Base-by-base conservation (phyloP, 1,284 basidiomycete genomes). In the Sphagnurus paluster region DNA sequence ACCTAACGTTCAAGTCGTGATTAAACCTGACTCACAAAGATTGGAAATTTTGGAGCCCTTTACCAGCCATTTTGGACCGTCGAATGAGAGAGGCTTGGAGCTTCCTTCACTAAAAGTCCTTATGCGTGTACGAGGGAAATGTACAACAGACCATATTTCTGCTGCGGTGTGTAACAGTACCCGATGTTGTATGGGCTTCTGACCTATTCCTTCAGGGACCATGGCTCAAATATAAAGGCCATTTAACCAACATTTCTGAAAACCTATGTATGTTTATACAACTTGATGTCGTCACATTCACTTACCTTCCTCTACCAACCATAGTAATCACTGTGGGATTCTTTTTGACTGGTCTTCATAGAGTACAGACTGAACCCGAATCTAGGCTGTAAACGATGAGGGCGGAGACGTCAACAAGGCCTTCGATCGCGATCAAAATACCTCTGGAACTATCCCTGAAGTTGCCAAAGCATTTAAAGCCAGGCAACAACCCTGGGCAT, bases 211-310 rank as follows among this genome's bases (percentile, higher is more conserved):
- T 20, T 39, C 56, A 90, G 87, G 94, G 94, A 1, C 90, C 93
- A 30, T 99, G 97, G 97, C 73, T 99, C 55, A 98, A 98, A 75
- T 99, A 97, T 76, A 99, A 93, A 65, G 90, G 95, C 0, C 95
- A 99, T 69, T 74, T 99, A 33, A 89, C 87, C 34, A 98, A 98
- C 67, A 94, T 98, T 50, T 94, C 95, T 1, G 93, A 98, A 68
- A 99, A 99, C 69, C 84, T 97, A 10, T 69, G 90, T 92, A 62
- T 62, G 87, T 77, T 16, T 16, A 9, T 37, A 25, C 9, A 9
- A 14, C 1, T 26, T 37, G 8, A 13, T 48, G 34, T 13, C 11
- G 37, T 40, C 11, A 35, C n/a, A 21, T 10, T 17, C 9, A 23
- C 41, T 44, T 24, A 36, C 13, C 33, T 30, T 23, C 23, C n/a